Evolutionary conservation across 192 early-diverging fungal genomes (phyloP).

Genomic region (Geosiphon pyriformis): DNA sequence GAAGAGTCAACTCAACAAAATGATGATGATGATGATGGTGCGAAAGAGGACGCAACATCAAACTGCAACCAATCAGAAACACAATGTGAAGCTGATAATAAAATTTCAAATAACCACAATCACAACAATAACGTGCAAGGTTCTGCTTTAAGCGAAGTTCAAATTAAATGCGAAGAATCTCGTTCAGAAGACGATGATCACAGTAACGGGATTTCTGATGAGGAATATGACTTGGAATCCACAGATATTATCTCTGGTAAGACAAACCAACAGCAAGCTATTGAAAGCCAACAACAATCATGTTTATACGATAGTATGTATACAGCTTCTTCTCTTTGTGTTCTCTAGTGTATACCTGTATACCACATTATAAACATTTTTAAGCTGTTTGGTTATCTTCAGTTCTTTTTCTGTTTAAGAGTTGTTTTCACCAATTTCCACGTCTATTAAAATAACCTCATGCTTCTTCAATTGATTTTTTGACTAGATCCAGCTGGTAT

Average conservation of each 20-base stretch:
- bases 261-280: not conserved
- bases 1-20: not conserved
- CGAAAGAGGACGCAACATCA: conserved; percentile 12
- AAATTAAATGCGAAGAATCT: conserved; percentile 8
- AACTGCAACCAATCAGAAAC: conserved; percentile 3
- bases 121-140: conserved; percentile 1
- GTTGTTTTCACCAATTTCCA: not conserved
- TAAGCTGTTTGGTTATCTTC: not conserved
- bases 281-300: not conserved
- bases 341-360: too few species aligned
- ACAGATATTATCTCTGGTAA: conserved; percentile 5
- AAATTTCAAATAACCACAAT: not conserved
- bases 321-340: not conserved
- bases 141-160: not conserved
- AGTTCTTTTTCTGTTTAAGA: not conserved
- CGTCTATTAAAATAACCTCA: too few species aligned
- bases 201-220: conserved; percentile 14
- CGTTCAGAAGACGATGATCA: conserved; percentile 18
- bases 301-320: conserved; percentile 18
- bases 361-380: not conserved
- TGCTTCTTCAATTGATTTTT: too few species aligned
- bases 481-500: not conserved
- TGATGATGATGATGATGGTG: conserved; percentile 7
- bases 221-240: conserved; percentile 13
- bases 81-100: conserved; percentile 15